These are phyloP conservation scores for Myriosclerotinia curreyana DNA, from an alignment of 2,329 filamentous ascomycete genomes.

Conservation along the genomic window DNA sequence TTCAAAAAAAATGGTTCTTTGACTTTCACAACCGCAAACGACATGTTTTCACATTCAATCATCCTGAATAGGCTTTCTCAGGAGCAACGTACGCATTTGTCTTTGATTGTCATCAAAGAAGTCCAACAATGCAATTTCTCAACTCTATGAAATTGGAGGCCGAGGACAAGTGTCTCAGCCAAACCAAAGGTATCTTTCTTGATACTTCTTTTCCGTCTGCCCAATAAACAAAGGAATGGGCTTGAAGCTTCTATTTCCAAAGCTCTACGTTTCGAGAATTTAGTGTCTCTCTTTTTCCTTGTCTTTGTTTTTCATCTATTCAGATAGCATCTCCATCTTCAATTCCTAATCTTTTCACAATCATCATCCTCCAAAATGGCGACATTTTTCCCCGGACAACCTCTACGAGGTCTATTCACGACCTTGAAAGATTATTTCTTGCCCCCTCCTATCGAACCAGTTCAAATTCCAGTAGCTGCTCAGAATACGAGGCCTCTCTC, in stretches of 20 bases:
- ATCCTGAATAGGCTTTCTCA: not conserved
- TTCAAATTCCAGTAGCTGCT: not conserved
- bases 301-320: constrained; percentile 1
- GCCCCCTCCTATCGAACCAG: constrained; percentile 1
- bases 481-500: not conserved
- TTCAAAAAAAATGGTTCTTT: constrained; percentile 5
- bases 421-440: constrained; percentile 7
- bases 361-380: constrained; percentile 11
- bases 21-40: constrained; percentile 9
- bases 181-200: not conserved
- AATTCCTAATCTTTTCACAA: not conserved
- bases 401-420: not conserved
- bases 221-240: constrained; percentile 8
- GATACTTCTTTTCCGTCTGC: not conserved
- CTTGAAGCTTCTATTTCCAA: not conserved
- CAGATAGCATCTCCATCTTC: constrained; percentile 9
- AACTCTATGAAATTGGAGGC: not conserved
- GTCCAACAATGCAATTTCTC: constrained; percentile 6
- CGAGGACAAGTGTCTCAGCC: not conserved
- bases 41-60: not conserved
- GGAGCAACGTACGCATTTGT: not conserved
- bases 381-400: not conserved
- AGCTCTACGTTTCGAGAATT: not conserved
- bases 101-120: not conserved
- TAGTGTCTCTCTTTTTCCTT: not conserved